Conservation (phyloP, 805 yeast genomes). For the Saccharomyces kudriavzevii region DNA sequence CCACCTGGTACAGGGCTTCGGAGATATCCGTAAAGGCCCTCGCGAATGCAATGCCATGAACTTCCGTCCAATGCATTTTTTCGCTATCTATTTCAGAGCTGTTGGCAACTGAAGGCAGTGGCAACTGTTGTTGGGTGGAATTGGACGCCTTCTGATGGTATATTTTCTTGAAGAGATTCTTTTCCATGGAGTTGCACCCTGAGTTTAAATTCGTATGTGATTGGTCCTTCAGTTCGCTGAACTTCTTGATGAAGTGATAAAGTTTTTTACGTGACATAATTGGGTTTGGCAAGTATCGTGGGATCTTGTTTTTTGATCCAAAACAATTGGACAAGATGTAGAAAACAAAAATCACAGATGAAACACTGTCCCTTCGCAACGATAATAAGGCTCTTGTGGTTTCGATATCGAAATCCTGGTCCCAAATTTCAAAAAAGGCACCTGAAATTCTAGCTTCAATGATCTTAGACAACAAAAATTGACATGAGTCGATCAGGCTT, state of each 20-base stretch:
- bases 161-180: conserved; percentile 6
- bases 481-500: conserved; percentile 33
- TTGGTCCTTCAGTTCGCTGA: conserved; percentile 17
- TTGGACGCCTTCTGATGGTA: neutral
- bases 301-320: conserved; percentile 32
- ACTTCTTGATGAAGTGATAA: conserved; percentile 33
- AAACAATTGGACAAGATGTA: conserved; percentile 38
- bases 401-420: conserved; percentile 33
- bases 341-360: conserved; percentile 38
- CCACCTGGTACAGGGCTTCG: conserved; percentile 34
- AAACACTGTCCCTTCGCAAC: conserved; percentile 40
- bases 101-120: neutral
- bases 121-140: neutral
- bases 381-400: conserved; percentile 35
- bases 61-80: conserved; percentile 38
- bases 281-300: conserved; percentile 40
- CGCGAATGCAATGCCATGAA: conserved; percentile 44
- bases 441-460: conserved; percentile 46
- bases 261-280: conserved; percentile 36
- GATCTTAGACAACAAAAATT: conserved; percentile 34
- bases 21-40: conserved; percentile 42
- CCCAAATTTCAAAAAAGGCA: conserved; percentile 39
- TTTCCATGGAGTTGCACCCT: conserved; percentile 5
- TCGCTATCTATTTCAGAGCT: conserved; percentile 8
- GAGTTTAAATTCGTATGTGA: neutral